phyloP scores from a whole-genome alignment of 352 stramenopile genomes.

The Phytophthora rubi region DNA sequence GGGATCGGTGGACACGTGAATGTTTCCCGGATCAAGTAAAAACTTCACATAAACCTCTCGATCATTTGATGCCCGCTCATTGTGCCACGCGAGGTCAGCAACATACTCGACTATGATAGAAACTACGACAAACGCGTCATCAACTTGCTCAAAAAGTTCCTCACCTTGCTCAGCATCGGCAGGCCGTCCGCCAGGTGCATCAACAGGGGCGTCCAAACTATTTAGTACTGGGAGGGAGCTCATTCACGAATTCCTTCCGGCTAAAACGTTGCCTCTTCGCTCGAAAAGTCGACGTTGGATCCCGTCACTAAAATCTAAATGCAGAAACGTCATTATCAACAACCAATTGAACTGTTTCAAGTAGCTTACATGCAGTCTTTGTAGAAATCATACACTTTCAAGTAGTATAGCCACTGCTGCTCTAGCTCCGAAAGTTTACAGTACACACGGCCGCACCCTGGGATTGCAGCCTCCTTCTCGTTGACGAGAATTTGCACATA shows the following conservation, averaged over 20 bases:
- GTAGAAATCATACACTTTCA: constrained; percentile 43
- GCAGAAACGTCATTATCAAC: constrained; percentile 9
- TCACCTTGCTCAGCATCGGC: background rate
- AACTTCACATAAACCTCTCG: background rate
- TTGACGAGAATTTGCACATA: constrained; percentile 60
- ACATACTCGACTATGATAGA: background rate
- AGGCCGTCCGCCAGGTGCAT: background rate
- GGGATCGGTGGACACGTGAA: background rate
- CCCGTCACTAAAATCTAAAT: constrained; percentile 20
- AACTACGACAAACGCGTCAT: background rate
- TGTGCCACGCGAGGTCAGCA: background rate
- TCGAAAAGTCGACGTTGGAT: constrained; percentile 23
- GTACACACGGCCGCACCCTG: constrained; percentile 29
- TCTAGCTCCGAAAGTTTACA: constrained; percentile 40
- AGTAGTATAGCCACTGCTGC: constrained; percentile 41
- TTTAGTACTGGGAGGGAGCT: background rate
- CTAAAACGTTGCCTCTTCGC: background rate
- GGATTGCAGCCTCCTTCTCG: constrained; percentile 37
- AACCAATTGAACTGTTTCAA: background rate
- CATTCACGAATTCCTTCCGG: constrained; percentile 12
- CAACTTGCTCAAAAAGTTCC: background rate
- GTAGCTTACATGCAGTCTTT: constrained; percentile 32
- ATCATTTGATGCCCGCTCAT: background rate
- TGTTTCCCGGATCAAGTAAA: background rate
- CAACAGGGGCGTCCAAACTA: background rate